Base-by-base conservation (phyloP, 2,329 filamentous ascomycete genomes). In the Delphinella strobiligena region DNA sequence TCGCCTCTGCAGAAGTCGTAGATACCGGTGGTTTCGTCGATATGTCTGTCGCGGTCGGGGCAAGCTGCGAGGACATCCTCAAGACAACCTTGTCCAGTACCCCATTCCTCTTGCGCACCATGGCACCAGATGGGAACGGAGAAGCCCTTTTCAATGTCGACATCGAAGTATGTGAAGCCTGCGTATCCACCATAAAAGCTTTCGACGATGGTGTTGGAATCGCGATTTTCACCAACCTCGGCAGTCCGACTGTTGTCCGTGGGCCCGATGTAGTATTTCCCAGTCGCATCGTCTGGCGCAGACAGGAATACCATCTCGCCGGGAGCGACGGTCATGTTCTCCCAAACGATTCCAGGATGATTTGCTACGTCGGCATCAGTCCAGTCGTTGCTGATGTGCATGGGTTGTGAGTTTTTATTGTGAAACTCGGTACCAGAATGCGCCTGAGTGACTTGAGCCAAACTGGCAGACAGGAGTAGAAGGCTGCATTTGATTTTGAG, bases 61-160 rank as follows among this genome's bases (percentile, higher is more conserved):
- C 41, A 43, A 9, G n/a, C 15, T 2, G 29, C 29, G 10, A 43
- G 36, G 14, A 43, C 12, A 17, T 43, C 41, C 7, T 31, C 17
- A 4, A 29, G 19, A 17, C 41, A 43, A 11, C 41, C 41, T 22
- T 33, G 19, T 19, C 41, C 41, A 3, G 8, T 19, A 4, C n/a
- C 12, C 31, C 33, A 34, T 14, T 35, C 7, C 3, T 36, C 31
- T 4, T 31, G 36, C 11, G 27, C 19, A 12, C 31, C 41, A 27
- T 34, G 32, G 30, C 41, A 43, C 41, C 41, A 43, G 4, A 43
- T 36, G 9, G 41, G 41, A 4, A 31, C 32, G 2, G 36, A 38
- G 29, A 43, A 43, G 22, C 41, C 41, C n/a, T 24, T 31, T 14
- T 43, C 41, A 14, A 43, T 36, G 33, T 43, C 41, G 16, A 43